phyloP scores from a whole-genome alignment of 441 rosid genomes.

The Euphorbia schlechtendalii region DNA sequence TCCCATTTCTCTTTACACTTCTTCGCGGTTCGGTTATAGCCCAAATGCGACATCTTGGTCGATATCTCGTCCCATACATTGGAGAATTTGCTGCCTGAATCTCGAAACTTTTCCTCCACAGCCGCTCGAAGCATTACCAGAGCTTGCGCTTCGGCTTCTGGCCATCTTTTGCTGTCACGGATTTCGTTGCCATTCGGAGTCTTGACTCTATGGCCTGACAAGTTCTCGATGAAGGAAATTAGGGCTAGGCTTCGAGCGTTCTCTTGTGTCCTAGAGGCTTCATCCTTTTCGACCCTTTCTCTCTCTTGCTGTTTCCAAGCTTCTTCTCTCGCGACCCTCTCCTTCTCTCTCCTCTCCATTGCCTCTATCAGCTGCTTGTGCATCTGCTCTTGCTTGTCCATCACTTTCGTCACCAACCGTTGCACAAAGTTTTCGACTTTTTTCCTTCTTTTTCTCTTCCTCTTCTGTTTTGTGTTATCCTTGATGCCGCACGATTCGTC shows the following conservation, averaged over 20 bases:
- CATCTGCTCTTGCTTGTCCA: constrained; percentile 79
- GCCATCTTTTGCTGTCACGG: constrained; percentile 50
- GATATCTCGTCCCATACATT: constrained; percentile 67
- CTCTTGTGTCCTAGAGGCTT: constrained; percentile 51
- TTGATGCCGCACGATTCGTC: constrained; percentile 24
- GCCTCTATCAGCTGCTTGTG: constrained; percentile 55
- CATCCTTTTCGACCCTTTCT: constrained; percentile 53
- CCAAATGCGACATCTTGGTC: constrained; percentile 43
- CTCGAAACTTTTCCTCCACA: constrained; percentile 36
- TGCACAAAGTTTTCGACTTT: constrained; percentile 45
- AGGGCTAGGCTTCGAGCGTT: constrained; percentile 46
- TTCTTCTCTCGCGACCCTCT: constrained; percentile 58
- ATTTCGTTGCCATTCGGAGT: constrained; percentile 25
- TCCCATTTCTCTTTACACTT: too few relatives aligned
- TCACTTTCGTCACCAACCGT: constrained; percentile 43
- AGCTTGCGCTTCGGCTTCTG: constrained; percentile 65
- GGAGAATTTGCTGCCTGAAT: constrained; percentile 26
- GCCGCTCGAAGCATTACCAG: constrained; percentile 51
- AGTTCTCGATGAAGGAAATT: constrained; percentile 50
- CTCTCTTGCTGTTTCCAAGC: constrained; percentile 67
- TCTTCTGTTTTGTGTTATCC: constrained; percentile 31
- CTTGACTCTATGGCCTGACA: constrained; percentile 38
- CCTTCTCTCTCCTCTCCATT: constrained; percentile 61
- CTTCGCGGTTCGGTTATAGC: constrained; percentile 51
- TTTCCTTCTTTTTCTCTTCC: constrained; percentile 44